phyloP scores from a whole-genome alignment of 2,329 filamentous ascomycete species.

The Leptodontidium sp. region DNA sequence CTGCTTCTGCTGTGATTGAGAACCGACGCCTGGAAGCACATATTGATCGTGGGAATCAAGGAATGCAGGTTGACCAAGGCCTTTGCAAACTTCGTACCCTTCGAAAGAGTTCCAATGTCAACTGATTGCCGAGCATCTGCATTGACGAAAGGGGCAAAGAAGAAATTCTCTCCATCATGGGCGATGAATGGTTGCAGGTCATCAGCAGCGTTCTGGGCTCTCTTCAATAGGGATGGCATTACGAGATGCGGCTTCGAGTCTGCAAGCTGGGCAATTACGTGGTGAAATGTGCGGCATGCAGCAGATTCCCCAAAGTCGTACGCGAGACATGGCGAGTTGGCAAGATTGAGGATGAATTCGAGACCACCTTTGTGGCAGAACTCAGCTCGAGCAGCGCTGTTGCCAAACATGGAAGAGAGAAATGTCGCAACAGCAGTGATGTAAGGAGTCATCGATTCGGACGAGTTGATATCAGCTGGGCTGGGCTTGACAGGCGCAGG shows the following conservation, averaged over 20 bases:
- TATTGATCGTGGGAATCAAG: slow-evolving; percentile 76
- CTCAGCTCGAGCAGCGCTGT: slow-evolving; percentile 49
- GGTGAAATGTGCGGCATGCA: slow-evolving; percentile 74
- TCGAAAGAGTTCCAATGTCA: slow-evolving; percentile 54
- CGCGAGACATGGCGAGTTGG: slow-evolving; percentile 81
- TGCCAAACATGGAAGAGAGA: slow-evolving; percentile 55
- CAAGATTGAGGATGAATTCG: slow-evolving; percentile 84
- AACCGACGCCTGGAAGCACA: slow-evolving; percentile 71
- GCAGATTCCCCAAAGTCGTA: slow-evolving; percentile 73
- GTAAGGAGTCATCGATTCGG: slow-evolving; percentile 57
- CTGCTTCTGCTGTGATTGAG: slow-evolving; percentile 66
- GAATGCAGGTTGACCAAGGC: slow-evolving; percentile 80
- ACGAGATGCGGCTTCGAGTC: slow-evolving; percentile 83
- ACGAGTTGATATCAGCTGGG: slow-evolving; percentile 39
- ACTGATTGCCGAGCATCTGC: slow-evolving; percentile 49
- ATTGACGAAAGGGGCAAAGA: slow-evolving; percentile 74
- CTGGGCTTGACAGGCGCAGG: slow-evolving; percentile 11
- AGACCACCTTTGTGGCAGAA: slow-evolving; percentile 84
- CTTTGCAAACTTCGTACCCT: slow-evolving; percentile 82
- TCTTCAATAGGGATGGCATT: slow-evolving; percentile 80
- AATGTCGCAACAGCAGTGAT: slow-evolving; percentile 81
- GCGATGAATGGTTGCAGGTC: slow-evolving; percentile 71
- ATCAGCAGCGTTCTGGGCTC: slow-evolving; percentile 75
- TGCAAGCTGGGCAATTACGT: slow-evolving; percentile 78
- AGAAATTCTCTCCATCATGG: slow-evolving; percentile 60